phyloP scores from a whole-genome alignment of 345 rosid genomes.

The Arabis hirsuta region DNA sequence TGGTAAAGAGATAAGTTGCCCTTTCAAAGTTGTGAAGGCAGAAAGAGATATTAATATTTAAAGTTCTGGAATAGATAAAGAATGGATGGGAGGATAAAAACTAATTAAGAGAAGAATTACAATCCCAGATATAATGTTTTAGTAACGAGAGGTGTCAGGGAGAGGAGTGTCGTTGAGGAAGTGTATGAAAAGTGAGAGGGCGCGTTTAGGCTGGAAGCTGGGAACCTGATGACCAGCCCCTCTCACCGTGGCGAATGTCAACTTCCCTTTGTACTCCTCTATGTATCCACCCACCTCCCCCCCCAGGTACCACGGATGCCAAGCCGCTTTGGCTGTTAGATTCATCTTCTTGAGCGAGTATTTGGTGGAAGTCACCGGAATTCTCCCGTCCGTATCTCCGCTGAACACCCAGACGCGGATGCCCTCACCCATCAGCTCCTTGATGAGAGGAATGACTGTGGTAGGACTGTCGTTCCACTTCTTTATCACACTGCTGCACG shows the following conservation, averaged over 20 bases:
- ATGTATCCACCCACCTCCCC: constrained; percentile 90
- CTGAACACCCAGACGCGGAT: constrained; percentile 85
- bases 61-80: constrained; percentile 16
- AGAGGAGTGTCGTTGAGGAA: constrained; percentile 70
- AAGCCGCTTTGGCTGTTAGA: constrained; percentile 55
- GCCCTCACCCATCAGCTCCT: constrained; percentile 57
- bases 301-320: constrained; percentile 79
- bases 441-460: constrained; percentile 64
- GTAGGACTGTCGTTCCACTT: constrained; percentile 73
- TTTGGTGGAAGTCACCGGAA: constrained; percentile 81
- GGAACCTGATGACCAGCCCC: constrained; percentile 96
- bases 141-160: constrained; percentile 56
- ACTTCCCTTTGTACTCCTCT: constrained; percentile 63
- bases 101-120: constrained; percentile 32
- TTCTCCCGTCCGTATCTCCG: constrained; percentile 84
- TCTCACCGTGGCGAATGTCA: constrained; percentile 81
- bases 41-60: constrained; percentile 28
- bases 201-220: constrained; percentile 77
- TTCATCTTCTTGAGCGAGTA: constrained; percentile 69
- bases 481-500: constrained; percentile 63
- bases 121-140: constrained; percentile 17
- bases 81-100: constrained; percentile 13
- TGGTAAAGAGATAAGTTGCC: constrained; percentile 29
- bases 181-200: constrained; percentile 72
- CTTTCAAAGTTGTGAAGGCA: constrained; percentile 24